Base-by-base conservation (phyloP, 2,329 filamentous ascomycete species). In the Lecanicillium sp. region DNA sequence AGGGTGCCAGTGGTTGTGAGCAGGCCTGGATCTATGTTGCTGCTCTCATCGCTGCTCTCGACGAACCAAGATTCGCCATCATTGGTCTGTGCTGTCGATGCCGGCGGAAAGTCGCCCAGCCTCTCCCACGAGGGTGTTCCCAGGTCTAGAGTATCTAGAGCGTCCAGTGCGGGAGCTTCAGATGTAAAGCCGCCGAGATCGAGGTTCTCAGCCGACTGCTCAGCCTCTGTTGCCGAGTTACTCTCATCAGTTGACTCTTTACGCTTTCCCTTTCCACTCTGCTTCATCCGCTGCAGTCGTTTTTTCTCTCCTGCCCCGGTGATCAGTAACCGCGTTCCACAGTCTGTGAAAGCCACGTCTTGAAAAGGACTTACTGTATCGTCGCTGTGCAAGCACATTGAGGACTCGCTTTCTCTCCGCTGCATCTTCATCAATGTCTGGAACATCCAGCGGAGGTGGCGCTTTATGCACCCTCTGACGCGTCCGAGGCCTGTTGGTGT, bases 361-460 rank as follows among this genome's bases (percentile, higher is more conserved):
- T 19, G 13, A 4, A 6, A 2, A 3, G 17, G 5, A 18, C 52
- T 49, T 46, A 71, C 70, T 58, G 40, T 76, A 77, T 57, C 72
- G 60, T 33, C 72, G 61, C 44, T 76, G 72, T 1, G 72, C 71
- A 27, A 77, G 52, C 9, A 76, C 67, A 39, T 74, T 75, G 17
- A 76, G 45, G 1, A 74, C 59, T 10, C 72, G 59, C 50, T 75
- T 77, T 17, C 72, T 60, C 52, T 76, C 71, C 3, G 63, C 57
- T 2, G 71, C 66, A 54, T 76, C 62, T 17, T 73, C 58, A 5
- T 70, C 64, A 14, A 72, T 69, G 35, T 69, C 51, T 5, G 71
- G 70, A 6, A 73, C 60, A 2, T 57, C 55, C 6, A 73, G 51
- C 3, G 50, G n/a, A 5, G 61, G 56, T 3, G 63, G 59, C 14